These are phyloP conservation scores for Fragilaria crotonensis DNA, from an alignment of 108 stramenopile genomes.

Conservation along the genomic window DNA sequence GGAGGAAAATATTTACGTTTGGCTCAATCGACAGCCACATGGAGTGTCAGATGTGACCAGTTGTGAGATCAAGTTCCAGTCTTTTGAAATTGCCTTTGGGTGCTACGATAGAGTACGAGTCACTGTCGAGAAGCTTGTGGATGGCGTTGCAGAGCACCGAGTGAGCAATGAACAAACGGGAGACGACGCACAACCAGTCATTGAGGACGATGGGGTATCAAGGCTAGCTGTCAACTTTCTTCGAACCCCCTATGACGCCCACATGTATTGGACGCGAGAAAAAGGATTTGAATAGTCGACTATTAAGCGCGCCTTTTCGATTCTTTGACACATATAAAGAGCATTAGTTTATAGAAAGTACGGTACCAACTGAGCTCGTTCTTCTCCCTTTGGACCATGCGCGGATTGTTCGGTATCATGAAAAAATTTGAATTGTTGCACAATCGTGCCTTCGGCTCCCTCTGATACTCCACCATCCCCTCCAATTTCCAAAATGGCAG, in stretches of 20 bases:
- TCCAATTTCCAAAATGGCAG: conserved; percentile 89
- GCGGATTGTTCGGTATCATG: conserved; percentile 69
- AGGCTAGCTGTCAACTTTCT: conserved; percentile 58
- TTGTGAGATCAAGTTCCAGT: conserved; percentile 57
- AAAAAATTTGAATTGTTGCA: conserved; percentile 80
- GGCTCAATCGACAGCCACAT: conserved; percentile 27
- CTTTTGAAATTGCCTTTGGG: conserved; percentile 47
- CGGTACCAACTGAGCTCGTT: conserved; percentile 74
- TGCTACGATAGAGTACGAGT: conserved; percentile 20
- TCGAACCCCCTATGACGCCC: conserved; percentile 56
- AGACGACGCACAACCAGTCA: neutral
- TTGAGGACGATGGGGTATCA: conserved; percentile 9
- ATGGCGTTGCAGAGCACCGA: conserved; percentile 12
- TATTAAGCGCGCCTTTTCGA: neutral
- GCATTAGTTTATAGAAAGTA: conserved; percentile 69
- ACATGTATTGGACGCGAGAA: conserved; percentile 73
- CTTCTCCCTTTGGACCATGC: conserved; percentile 85
- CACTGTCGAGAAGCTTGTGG: conserved; percentile 19
- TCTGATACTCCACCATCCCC: conserved; percentile 21
- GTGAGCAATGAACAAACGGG: conserved; percentile 5
- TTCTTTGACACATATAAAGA: neutral
- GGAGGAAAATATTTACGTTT: conserved; percentile 46
- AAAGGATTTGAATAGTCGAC: conserved; percentile 16
- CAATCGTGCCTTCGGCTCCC: conserved; percentile 41
- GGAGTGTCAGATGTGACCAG: conserved; percentile 26